Evolutionary conservation across 257 asterid genomes (phyloP).

Genomic region (Ilex asprella): DNA sequence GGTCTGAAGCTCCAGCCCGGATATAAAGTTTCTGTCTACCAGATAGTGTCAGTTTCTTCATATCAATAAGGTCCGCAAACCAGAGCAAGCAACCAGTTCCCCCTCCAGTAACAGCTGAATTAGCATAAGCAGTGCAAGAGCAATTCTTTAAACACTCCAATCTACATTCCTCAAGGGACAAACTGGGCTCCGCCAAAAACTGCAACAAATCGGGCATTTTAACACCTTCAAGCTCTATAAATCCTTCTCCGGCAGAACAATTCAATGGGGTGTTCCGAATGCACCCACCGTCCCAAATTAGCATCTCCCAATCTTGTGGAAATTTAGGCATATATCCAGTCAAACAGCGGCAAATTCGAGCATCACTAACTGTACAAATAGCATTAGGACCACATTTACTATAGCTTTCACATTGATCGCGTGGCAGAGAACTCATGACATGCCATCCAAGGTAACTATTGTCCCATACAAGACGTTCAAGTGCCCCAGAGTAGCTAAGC

Average conservation of each 20-base stretch:
- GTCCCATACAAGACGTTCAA: background rate
- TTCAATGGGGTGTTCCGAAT: constrained; percentile 13
- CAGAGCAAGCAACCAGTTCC: constrained; percentile 7
- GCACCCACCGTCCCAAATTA: constrained; percentile 35
- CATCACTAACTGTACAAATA: constrained; percentile 12
- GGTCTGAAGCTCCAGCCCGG: too few relatives aligned
- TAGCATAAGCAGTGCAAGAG: constrained; percentile 36
- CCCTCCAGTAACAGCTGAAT: background rate
- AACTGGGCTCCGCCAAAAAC: constrained; percentile 9
- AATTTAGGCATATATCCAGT: constrained; percentile 26
- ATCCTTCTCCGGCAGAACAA: constrained; percentile 21
- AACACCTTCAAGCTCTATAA: constrained; percentile 16
- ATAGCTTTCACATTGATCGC: constrained; percentile 24
- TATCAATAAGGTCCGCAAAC: background rate
- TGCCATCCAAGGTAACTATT: too few relatives aligned
- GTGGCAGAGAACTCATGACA: too few relatives aligned
- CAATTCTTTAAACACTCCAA: constrained; percentile 28
- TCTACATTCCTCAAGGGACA: constrained; percentile 11
- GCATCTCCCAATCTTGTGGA: constrained; percentile 25
- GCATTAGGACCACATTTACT: constrained; percentile 25
- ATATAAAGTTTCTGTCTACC: too few relatives aligned
- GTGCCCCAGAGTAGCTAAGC: constrained; percentile 18
- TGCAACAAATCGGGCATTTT: constrained; percentile 29
- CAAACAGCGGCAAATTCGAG: constrained; percentile 24
- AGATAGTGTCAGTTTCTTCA: too few relatives aligned